phyloP scores from a whole-genome alignment of 306 rosid genomes.

The Corylus americana region DNA sequence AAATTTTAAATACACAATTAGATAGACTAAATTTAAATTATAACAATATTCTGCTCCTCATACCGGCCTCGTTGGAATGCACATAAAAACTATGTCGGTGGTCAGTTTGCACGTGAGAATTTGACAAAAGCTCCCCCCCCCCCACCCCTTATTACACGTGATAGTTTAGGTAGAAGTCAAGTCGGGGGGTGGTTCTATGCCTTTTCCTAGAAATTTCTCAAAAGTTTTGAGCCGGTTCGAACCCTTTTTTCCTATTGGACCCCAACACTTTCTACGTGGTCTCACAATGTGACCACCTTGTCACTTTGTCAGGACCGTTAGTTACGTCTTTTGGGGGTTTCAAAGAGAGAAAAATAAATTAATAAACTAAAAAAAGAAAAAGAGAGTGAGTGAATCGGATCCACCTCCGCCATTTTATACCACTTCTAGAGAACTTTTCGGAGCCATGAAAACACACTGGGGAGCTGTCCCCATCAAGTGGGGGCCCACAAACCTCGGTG shows the following conservation, averaged over 20 bases:
- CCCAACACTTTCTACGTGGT: background rate
- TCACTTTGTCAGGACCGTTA: slow-evolving; percentile 9
- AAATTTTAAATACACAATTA: no score
- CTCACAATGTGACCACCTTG: background rate
- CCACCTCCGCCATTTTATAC: background rate
- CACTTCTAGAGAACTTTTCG: background rate
- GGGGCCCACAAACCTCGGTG: slow-evolving; percentile 2
- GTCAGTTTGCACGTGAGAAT: no score
- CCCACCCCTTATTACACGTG: no score
- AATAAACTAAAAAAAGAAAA: background rate
- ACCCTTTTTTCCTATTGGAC: background rate
- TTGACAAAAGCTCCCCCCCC: background rate
- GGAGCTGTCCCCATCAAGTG: background rate
- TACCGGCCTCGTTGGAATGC: no score
- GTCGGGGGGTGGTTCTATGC: background rate
- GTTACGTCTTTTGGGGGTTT: background rate
- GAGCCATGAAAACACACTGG: background rate
- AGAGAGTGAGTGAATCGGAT: background rate
- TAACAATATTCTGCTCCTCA: no score
- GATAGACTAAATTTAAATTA: no score
- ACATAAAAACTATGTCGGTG: no score
- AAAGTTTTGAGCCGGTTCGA: background rate
- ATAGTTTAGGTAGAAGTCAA: background rate
- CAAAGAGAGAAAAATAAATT: background rate
- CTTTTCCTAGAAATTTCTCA: background rate